Evolutionary conservation across 768 basidiomycete species (phyloP).

Genomic region (Hemileccinum impolitum): DNA sequence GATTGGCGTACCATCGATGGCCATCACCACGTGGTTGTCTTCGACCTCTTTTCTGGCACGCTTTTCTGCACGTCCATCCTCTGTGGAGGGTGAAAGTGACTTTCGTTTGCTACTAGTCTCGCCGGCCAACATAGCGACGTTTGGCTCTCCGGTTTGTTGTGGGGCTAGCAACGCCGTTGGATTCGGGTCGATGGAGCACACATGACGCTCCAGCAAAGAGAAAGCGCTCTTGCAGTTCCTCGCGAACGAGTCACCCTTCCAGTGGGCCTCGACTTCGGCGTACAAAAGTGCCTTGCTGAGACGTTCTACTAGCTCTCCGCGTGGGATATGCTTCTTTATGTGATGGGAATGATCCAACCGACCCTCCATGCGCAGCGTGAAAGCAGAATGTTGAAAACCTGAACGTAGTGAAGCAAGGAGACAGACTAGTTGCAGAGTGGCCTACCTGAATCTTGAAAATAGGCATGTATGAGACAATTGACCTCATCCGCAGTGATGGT

Average conservation of each 20-base stretch:
- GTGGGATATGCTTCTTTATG: conserved; percentile 69
- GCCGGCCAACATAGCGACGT: conserved; percentile 1
- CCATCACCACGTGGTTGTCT: conserved; percentile 34
- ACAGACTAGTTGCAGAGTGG: neutral
- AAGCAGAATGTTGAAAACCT: conserved; percentile 84
- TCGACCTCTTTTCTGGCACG: conserved; percentile 52
- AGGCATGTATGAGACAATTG: conserved; percentile 82
- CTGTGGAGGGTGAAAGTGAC: conserved; percentile 41
- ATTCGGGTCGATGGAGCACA: conserved; percentile 55
- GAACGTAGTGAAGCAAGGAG: conserved; percentile 8
- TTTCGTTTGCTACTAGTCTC: conserved; percentile 48
- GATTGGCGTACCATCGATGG: conserved; percentile 38
- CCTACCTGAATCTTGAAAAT: conserved; percentile 77
- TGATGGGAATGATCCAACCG: conserved; percentile 67
- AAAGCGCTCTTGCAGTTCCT: conserved; percentile 67
- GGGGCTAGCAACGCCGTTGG: conserved; percentile 14
- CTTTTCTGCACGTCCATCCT: conserved; percentile 58
- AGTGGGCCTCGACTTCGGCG: conserved; percentile 80
- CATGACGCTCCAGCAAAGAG: conserved; percentile 71
- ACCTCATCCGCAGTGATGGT: conserved; percentile 78
- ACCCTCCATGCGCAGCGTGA: conserved; percentile 72
- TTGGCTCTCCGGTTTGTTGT: conserved; percentile 18
- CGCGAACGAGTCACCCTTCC: conserved; percentile 59
- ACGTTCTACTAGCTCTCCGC: conserved; percentile 79
- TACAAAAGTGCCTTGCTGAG: conserved; percentile 79